Base-by-base conservation (phyloP, 2,329 filamentous ascomycete genomes). In the Aureobasidium pullulans region DNA sequence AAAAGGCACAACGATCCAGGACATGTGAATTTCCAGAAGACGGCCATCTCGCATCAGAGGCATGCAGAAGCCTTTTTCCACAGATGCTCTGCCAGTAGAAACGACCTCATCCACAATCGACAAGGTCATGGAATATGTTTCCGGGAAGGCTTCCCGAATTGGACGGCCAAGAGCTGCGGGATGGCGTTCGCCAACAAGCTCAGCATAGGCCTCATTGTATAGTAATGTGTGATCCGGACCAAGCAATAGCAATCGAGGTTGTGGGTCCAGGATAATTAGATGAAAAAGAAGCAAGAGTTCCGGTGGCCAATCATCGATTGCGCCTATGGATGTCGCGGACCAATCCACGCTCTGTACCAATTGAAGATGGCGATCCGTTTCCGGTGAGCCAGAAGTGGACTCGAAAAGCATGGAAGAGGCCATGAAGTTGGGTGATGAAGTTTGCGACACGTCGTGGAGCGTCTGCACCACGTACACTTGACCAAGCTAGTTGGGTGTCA, bases 171-270 rank as follows among this genome's bases (percentile, higher is more conserved):
- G 36, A 10, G 40, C 59, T 40, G 49, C 40, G 8, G 62, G 62
- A 52, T 63, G 60, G 15, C 31, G 19, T 32, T 60, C 44, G 29
- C 62, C 62, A 4, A 59, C 36, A 6, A 63, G 23, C 9, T 34
- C 47, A 11, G 56, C 62, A 29, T 63, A 63, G 6, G 57, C 52
- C 36, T 52, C 42, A 57, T 63, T 63, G 47, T 63, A 63, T 6
- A 63, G 50, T 3, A 63, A 23, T 9, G 37, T 28, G 16, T 60
- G 37, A 28, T 63, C 52, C 8, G 9, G n/a, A n/a, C 60, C 62
- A n/a, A 63, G 29, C 11, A 61, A 29, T 3, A 63, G 50, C 19
- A 59, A 36, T 19, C 60, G 52, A 3, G 62, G 62, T 43, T 61
- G 42, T n/a, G 62, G 62, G 36, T 61, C 62, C n/a, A 63, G 36